Base-by-base conservation (phyloP, 306 rosid genomes). In the Hippophae rhamnoides region DNA sequence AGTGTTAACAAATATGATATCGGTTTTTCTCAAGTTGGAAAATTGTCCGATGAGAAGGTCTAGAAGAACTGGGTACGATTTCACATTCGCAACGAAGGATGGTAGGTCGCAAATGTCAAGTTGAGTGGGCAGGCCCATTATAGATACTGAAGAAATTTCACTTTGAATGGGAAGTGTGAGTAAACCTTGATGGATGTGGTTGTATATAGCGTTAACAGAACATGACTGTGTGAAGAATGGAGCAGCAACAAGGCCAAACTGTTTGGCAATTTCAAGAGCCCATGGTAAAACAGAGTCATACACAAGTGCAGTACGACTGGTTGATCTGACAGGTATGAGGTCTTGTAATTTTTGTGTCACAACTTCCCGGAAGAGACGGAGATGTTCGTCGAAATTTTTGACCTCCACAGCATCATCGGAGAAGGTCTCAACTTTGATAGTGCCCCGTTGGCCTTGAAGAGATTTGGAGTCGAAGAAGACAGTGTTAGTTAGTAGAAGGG, bases 1-100 rank as follows among this genome's bases (percentile, higher is more conserved):
- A 7, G 86, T 85, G 67, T 85, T 85, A 0, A 48, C 56, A 38
- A 85, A 82, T 61, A 72, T 56, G 78, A 78, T 79, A 48, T 85
- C 84, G 45, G 79, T 88, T 10, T 46, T n/a, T 27, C 61, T 38
- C 70, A 82, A 67, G 82, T 79, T 12, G 80, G 65, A 67, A 72
- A 85, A 31, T 85, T 88, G 12, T 54, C 73, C 73, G 82, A 13
- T 25, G 79, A 75, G 88, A 85, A 77, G 3, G 73, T 78, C 89
- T 79, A 18, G 67, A 82, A 85, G 58, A 74, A 84, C 0, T 88
- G 89, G 72, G 79, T 60, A 58, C 93, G 75, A 1, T 79, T 57
- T 0, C 88, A 88, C 41, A 79, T 57, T 0, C 88, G 93, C 41
- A 68, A 61, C 77, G 56, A 82, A 79, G 27, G 79, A 75, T 0